Conservation (phyloP, 768 basidiomycete species). For the Myochromella boudieri region DNA sequence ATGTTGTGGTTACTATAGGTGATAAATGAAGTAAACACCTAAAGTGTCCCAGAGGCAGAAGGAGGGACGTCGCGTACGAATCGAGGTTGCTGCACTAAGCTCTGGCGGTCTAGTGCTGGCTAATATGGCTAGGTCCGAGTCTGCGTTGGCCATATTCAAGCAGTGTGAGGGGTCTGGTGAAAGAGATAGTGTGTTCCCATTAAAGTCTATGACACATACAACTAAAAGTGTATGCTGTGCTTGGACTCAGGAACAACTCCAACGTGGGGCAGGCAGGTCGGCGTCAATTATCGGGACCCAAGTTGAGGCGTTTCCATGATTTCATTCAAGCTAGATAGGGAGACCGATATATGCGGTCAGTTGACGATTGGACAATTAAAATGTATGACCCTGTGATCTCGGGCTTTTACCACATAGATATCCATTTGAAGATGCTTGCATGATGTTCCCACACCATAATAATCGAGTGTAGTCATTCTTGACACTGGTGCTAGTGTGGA, state of each 20-base stretch:
- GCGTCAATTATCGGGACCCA: background rate
- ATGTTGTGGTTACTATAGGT: constrained; percentile 28
- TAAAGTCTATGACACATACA: too few species aligned
- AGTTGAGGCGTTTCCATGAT: too few species aligned
- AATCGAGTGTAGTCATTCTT: too few species aligned
- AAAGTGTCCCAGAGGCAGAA: background rate
- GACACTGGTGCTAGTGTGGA: too few species aligned
- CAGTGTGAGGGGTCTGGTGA: too few species aligned
- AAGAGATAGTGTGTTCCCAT: too few species aligned
- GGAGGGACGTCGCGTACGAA: constrained; percentile 22
- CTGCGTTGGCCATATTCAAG: constrained; percentile 2
- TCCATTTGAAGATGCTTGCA: too few species aligned
- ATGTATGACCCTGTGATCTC: background rate
- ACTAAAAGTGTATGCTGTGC: constrained; percentile 14
- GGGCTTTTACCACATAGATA: too few species aligned
- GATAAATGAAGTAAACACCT: background rate
- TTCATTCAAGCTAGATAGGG: too few species aligned
- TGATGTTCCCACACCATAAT: too few species aligned
- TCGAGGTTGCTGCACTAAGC: constrained; percentile 22
- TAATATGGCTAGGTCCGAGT: background rate
- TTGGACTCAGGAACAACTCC: background rate
- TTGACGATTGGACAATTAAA: background rate
- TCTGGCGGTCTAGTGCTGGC: constrained; percentile 20
- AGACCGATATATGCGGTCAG: constrained; percentile 1
- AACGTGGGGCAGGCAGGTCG: background rate